These are phyloP conservation scores for Cystofilobasidium capitatum DNA, from an alignment of 768 basidiomycete genomes.

Conservation along the genomic window DNA sequence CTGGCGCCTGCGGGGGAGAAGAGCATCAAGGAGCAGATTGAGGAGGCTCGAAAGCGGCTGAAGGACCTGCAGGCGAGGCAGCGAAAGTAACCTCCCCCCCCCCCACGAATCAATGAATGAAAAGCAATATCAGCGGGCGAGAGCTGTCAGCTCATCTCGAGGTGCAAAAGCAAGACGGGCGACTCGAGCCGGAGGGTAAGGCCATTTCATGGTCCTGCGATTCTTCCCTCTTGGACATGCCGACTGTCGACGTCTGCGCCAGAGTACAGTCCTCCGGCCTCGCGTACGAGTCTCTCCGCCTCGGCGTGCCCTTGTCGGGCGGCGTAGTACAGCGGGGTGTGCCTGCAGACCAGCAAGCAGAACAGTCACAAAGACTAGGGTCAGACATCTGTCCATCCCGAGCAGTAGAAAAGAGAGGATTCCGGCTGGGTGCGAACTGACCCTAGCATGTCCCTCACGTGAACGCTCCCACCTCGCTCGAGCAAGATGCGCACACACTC, in stretches of 20 bases:
- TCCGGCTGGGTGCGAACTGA: not conserved
- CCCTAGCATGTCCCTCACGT: slow-evolving; percentile 66
- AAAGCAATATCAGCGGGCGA: too few species aligned
- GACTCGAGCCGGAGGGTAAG: too few species aligned
- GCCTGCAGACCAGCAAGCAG: not conserved
- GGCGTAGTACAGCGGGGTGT: slow-evolving; percentile 23
- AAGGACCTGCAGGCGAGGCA: too few species aligned
- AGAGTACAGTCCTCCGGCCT: slow-evolving; percentile 1
- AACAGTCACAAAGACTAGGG: not conserved
- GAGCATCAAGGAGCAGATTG: too few species aligned
- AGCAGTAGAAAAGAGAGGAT: not conserved
- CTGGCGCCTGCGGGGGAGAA: too few species aligned
- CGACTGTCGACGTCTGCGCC: slow-evolving; percentile 6
- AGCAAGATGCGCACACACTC: slow-evolving; percentile 48
- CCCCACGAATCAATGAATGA: too few species aligned
- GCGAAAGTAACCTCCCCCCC: too few species aligned
- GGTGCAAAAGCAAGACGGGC: too few species aligned
- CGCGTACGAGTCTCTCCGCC: slow-evolving; percentile 6
- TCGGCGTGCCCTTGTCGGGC: slow-evolving; percentile 10
- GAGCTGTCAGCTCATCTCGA: too few species aligned
- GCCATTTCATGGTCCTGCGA: too few species aligned
- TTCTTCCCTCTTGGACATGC: not conserved
- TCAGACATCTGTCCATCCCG: too few species aligned
- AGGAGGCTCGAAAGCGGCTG: too few species aligned
- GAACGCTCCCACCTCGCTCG: slow-evolving; percentile 67